Conservation (phyloP, 1,284 basidiomycete genomes). For the Rugiboletus extremiorientalis region DNA sequence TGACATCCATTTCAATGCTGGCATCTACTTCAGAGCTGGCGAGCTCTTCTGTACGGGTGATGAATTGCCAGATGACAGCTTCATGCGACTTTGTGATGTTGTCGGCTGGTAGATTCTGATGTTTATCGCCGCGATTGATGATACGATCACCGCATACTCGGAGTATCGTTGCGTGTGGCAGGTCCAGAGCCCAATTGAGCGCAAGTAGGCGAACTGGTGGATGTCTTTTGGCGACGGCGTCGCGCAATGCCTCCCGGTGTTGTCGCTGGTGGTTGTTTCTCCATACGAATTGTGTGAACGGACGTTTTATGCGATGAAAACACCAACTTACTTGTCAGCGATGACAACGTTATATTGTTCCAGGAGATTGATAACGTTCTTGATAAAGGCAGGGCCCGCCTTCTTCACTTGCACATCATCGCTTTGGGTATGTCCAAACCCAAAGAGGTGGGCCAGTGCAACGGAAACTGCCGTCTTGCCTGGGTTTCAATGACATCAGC, state of each 20-base stretch:
- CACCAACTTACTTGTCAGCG: slow-evolving; percentile 74
- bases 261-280: slow-evolving; percentile 88
- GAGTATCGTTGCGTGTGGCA: slow-evolving; percentile 56
- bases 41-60: slow-evolving; percentile 68
- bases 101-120: slow-evolving; percentile 78
- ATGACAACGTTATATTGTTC: slow-evolving; percentile 75
- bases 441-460: slow-evolving; percentile 78
- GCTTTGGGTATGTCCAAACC: slow-evolving; percentile 87
- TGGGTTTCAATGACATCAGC: slow-evolving; percentile 30
- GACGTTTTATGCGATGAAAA: background rate
- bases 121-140: slow-evolving; percentile 74
- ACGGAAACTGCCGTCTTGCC: slow-evolving; percentile 89
- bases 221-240: slow-evolving; percentile 42
- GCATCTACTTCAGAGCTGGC: slow-evolving; percentile 61
- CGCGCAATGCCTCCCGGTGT: slow-evolving; percentile 72
- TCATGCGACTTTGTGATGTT: slow-evolving; percentile 61
- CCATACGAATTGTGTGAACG: background rate
- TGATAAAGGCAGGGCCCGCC: slow-evolving; percentile 74
- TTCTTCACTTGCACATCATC: slow-evolving; percentile 89
- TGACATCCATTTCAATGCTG: slow-evolving; percentile 64
- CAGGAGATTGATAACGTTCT: slow-evolving; percentile 68
- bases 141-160: slow-evolving; percentile 80
- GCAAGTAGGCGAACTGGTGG: slow-evolving; percentile 72
- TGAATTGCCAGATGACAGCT: slow-evolving; percentile 78
- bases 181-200: slow-evolving; percentile 72